Base-by-base conservation (phyloP, 805 yeast species). In the Candida loeiensis region DNA sequence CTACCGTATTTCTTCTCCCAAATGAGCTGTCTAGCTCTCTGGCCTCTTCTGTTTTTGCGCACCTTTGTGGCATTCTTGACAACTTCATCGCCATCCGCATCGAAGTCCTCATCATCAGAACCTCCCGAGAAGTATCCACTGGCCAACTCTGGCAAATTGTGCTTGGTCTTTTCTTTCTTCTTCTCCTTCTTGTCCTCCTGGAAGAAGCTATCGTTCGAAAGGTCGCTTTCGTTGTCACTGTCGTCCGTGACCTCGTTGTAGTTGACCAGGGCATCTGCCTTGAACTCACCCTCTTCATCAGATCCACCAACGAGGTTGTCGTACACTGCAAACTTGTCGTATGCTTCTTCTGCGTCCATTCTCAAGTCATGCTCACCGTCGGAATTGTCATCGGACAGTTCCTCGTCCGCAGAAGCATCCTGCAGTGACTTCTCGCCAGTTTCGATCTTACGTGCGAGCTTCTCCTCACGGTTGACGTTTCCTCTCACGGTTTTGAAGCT, bases 21-120 rank as follows among this genome's bases (percentile, higher is more conserved):
- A 38, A 93, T 88, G 70, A 85, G 84, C 60, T 91, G 93, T 66
- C 99, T 80, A 1, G 97, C 99, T 45, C 98, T 74, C 67, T 93
- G 99, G 18, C 99, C 99, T 61, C 97, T 79, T 65, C 99, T 75
- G 61, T 93, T 93, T 53, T 89, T 88, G 47, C 91, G 76, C 14
- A 71, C 73, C 20, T 75, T 55, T 1, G 81, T 79, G 3, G 72
- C 64, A 34, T 67, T 71, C 41, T 79, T 74, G 4, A 79, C 79
- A 7, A 73, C 67, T 34, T 66, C 58, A 51, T 76, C 81, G 37
- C 61, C 54, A 44, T 64, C 71, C n/a, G 57, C 49, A 13, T 53
- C 71, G 24, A 69, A 72, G 34, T 61, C 66, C 31, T 76, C 82
- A 12, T 73, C 79, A 25, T 85, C 95, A 1, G 86, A 81, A 2